Percentiles rank a stretch among this genome's conserved stretches.
Conservation (phyloP, 2,329 filamentous ascomycete genomes). For the Phialophora tarda region DNA sequence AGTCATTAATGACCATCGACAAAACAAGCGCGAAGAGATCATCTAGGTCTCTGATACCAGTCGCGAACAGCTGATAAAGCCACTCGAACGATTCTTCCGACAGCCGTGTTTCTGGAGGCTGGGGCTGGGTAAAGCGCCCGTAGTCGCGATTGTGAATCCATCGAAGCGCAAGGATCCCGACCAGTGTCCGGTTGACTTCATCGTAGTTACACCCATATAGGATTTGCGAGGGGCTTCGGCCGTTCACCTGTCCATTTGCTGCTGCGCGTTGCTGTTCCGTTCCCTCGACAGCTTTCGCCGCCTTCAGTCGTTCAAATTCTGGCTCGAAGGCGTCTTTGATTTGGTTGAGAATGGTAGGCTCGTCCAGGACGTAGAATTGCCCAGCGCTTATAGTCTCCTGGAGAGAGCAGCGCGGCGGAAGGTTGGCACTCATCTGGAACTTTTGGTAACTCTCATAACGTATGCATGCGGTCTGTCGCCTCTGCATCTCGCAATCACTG, state of each 20-base stretch:
- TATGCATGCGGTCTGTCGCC: conserved; percentile 20
- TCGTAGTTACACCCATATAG: conserved; percentile 45
- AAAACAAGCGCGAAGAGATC: conserved; percentile 45
- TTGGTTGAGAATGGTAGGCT: conserved; percentile 40
- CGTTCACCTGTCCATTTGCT: conserved; percentile 34
- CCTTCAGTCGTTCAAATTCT: conserved; percentile 44
- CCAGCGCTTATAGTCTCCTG: conserved; percentile 35
- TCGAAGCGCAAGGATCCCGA: conserved; percentile 46
- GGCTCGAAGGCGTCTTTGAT: conserved; percentile 40
- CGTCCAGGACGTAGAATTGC: conserved; percentile 37
- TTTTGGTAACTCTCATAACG: conserved; percentile 25
- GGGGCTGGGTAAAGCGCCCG: conserved; percentile 42
- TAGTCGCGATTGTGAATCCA: conserved; percentile 49
- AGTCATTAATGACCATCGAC: conserved; percentile 47
- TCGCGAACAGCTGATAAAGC: conserved; percentile 40
- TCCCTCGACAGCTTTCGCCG: conserved; percentile 40
- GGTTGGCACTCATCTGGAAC: conserved; percentile 24
- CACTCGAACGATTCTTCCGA: conserved; percentile 42
- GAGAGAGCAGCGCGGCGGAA: conserved; percentile 26
- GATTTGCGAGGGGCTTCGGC: conserved; percentile 40
- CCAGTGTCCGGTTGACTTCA: conserved; percentile 51
- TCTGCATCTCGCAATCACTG: conserved; percentile 15
- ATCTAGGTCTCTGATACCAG: conserved; percentile 30
- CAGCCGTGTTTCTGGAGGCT: conserved; percentile 40
- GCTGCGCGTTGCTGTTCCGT: conserved; percentile 23